Base-by-base conservation (phyloP, 2,329 filamentous ascomycete genomes). In the Venturia aucupariae region DNA sequence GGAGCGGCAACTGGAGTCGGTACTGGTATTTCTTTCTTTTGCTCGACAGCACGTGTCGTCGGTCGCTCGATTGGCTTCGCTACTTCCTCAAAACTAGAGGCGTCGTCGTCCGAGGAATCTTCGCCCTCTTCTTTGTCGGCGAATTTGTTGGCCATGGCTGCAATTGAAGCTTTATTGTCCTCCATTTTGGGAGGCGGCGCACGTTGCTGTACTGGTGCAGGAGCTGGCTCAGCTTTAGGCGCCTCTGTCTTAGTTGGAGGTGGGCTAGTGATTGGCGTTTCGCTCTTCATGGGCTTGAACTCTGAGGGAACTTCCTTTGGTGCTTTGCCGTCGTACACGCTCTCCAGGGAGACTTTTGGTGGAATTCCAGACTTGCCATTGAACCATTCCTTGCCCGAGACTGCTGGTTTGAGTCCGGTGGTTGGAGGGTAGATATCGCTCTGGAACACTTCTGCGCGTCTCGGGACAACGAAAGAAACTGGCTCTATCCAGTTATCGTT, bases 361-460 rank as follows among this genome's bases (percentile, higher is more conserved):
- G 94, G 92, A 51, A 95, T 77, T 8, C 81, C 91, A 19, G 88
- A 88, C 80, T 96, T 94, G 68, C 94, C 94, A 17, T 82, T 82
- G 63, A 96, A 82, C 92, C 92, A 99, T 69, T 97, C 92, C 57
- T 83, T 78, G 48, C 89, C 84, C 64, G 86, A 89, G 72, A 96
- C 84, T 66, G 89, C 92, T 61, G 94, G 86, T 77, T 91, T 95
- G 63, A 84, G 75, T 67, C 94, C 93, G 64, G 82, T 81, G 15
- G 92, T 88, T 13, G 94, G 93, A 51, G 93, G 94, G 76, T 90
- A 99, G 71, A 99, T 97, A 73, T 99, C 94, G 67, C 92, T 90
- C 78, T 97, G 93, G 85, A 97, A 97, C 62, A 89, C 91, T 77
- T 97, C 92, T 64, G 94, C 90, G 68, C 94, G 86, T 68, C 94